These are phyloP conservation scores for Phytomonas francai DNA, from an alignment of 208 protist genomes.

Conservation along the genomic window DNA sequence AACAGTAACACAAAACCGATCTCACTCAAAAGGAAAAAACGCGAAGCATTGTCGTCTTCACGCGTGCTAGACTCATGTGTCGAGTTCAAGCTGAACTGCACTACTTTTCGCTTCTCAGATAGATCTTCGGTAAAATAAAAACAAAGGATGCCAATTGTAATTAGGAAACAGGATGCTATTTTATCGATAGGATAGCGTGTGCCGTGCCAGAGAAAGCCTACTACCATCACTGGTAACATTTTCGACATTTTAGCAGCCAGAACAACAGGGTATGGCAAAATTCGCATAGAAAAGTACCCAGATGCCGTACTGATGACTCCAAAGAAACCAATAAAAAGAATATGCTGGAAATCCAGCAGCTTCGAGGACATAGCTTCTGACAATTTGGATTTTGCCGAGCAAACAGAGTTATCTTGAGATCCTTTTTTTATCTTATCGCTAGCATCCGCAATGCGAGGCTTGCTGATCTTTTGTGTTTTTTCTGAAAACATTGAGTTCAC, in stretches of 20 bases:
- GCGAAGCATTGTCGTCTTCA: conserved; percentile 4
- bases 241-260: conserved; percentile 83
- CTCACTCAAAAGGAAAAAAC: conserved; percentile 11
- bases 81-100: background rate
- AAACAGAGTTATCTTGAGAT: background rate
- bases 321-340: conserved; percentile 63
- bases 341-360: conserved; percentile 15
- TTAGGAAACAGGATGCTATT: conserved; percentile 38
- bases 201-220: conserved; percentile 64
- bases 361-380: background rate
- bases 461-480: background rate
- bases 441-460: background rate
- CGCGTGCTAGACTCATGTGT: background rate
- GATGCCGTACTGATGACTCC: conserved; percentile 60
- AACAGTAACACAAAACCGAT: conserved; percentile 51
- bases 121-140: conserved; percentile 51
- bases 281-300: conserved; percentile 71
- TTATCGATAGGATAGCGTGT: conserved; percentile 54
- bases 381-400: background rate
- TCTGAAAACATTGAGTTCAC: background rate
- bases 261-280: conserved; percentile 66
- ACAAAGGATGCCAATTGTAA: conserved; percentile 48
- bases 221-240: conserved; percentile 78
- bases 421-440: background rate
- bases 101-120: background rate